These are phyloP conservation scores for Taphrina communis DNA, from an alignment of 1,139 yeast genomes.

Conservation along the genomic window DNA sequence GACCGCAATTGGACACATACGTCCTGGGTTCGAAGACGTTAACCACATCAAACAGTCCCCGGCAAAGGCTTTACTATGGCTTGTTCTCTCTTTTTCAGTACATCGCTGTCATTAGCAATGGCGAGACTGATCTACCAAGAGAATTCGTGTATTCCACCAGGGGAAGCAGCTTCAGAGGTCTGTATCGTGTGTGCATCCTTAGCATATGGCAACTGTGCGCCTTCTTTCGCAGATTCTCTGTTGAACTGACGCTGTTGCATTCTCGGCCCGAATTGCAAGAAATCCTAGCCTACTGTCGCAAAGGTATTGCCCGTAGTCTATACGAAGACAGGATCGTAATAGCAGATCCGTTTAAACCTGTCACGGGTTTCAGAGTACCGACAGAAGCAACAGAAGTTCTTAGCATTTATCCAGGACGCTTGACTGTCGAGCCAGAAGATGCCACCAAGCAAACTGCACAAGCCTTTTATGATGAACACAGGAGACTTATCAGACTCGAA, in stretches of 20 bases:
- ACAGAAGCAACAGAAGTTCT: background rate
- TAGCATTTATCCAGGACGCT: background rate
- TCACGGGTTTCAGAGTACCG: constrained; percentile 3
- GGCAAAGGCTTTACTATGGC: constrained; percentile 15
- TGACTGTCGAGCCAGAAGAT: constrained; percentile 4
- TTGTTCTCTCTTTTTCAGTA: constrained; percentile 18
- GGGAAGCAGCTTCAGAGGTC: constrained; percentile 8
- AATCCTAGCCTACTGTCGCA: constrained; percentile 19
- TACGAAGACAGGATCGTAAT: background rate
- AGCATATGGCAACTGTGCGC: constrained; percentile 16
- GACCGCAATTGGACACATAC: background rate
- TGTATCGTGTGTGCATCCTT: background rate
- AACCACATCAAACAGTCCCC: background rate
- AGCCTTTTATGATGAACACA: background rate
- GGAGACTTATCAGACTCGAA: constrained; percentile 10
- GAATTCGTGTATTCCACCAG: constrained; percentile 20
- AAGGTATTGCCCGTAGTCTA: constrained; percentile 10
- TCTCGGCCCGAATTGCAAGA: constrained; percentile 21
- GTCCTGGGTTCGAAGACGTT: background rate
- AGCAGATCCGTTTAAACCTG: constrained; percentile 8
- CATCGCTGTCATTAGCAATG: constrained; percentile 26
- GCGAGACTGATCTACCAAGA: constrained; percentile 22
- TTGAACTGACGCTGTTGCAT: constrained; percentile 21
- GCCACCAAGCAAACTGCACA: background rate
- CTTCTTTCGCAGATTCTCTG: constrained; percentile 6